phyloP scores from a whole-genome alignment of 306 rosid genomes.

The Dryas drummondii region DNA sequence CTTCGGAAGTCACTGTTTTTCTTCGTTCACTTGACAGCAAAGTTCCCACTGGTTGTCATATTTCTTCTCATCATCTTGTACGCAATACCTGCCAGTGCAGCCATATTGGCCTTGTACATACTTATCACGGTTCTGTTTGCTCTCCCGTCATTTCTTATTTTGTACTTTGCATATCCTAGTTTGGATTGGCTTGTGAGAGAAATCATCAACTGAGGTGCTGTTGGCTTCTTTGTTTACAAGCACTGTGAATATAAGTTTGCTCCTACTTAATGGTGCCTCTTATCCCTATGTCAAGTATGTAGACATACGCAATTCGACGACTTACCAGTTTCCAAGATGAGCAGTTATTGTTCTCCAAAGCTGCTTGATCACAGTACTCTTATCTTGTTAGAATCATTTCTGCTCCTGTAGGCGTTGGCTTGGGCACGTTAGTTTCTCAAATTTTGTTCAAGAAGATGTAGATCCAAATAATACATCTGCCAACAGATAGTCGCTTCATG shows the following conservation, averaged over 20 bases:
- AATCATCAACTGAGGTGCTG: constrained; percentile 56
- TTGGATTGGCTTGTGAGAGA: constrained; percentile 97
- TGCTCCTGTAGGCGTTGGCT: constrained; percentile 29
- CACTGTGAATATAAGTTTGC: constrained; percentile 38
- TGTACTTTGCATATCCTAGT: constrained; percentile 95
- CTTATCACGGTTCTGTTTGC: constrained; percentile 83
- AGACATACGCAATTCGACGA: constrained; percentile 27
- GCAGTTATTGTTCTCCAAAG: not conserved
- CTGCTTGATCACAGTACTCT: not conserved
- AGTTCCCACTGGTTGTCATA: constrained; percentile 87
- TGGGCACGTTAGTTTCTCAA: constrained; percentile 15
- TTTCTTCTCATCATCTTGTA: constrained; percentile 76
- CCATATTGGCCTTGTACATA: constrained; percentile 76
- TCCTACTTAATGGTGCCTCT: constrained; percentile 20
- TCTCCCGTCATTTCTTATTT: constrained; percentile 79
- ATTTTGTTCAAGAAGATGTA: constrained; percentile 7
- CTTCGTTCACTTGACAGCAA: constrained; percentile 82
- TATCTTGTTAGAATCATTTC: constrained; percentile 24
- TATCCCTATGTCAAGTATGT: constrained; percentile 8
- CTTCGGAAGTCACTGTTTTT: constrained; percentile 66
- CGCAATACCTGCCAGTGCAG: constrained; percentile 95
- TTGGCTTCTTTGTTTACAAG: constrained; percentile 25
- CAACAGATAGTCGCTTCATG: constrained; percentile 23
- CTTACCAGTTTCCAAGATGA: constrained; percentile 26
- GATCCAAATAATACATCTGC: constrained; percentile 9